Evolutionary conservation across 176 grass and related monocot species (phyloP), one percentile per base, ranked within the genome.

Genomic region (Triticum turgidum): DNA sequence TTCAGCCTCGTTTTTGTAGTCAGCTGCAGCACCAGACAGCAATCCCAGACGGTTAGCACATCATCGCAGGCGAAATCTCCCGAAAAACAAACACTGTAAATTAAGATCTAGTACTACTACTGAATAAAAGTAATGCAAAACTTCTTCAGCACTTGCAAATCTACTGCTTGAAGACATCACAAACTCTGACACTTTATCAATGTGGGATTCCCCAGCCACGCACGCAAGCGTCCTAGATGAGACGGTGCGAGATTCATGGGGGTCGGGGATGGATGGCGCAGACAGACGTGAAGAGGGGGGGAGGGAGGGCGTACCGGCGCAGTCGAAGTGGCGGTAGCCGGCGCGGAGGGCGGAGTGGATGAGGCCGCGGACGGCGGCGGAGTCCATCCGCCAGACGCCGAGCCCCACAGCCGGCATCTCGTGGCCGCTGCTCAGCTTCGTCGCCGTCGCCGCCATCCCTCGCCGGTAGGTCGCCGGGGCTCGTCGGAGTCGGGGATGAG

Each of bases 261-360:
- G 22, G 44, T 73, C 18, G 5, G 33, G 22, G 21, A 9, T 10
- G 22, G 21, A 9, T 10, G 37, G 45, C 15, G 39, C 51, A 7
- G 51, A 18, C 3, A 30, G 82, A 59, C 10, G 8, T 4, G 81
- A 4, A 21, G 52, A 4, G 54, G 22, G 27, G 25, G 13, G 13
- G 6, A 32, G 44, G 13, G 30, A 3, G 35, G 37, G 51, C 65
- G 12, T 85, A 98, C 95, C 95, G 81, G 96, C 93, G 90, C 96
- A 98, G 83, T 98, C 96, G 65, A 98, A 79, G 80, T 98, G 96
- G 84, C 92, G 96, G 84, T 98, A 98, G 25, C 93, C 96, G n/a
- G 94, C 65, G 70, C 89, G 88, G 83, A 98, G 88, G 49, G 96
- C 96, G 76, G 93, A 89, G 80, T 92, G 85, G 84, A 98, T 73